Base-by-base conservation (phyloP, 495 filamentous ascomycete species). In the Penicillium malachiteum region DNA sequence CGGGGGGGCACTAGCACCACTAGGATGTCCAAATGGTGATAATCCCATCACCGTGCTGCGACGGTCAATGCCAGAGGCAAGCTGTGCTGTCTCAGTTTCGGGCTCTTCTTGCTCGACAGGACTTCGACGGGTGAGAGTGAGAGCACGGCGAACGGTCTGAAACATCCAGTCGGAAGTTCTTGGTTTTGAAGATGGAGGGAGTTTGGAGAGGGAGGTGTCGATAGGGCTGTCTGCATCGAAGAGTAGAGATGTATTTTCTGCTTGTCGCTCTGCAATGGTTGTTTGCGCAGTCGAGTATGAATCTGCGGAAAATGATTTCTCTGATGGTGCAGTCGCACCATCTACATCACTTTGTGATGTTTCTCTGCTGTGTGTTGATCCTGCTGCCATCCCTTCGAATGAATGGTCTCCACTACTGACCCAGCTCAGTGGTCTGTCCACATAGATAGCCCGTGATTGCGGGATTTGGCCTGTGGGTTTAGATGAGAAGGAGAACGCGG, bases 211-310 rank as follows among this genome's bases (percentile, higher is more conserved):
- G 52, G 71, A 51, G 47, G 68, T 49, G 59, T 68, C 44, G 55
- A 16, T 30, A 44, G 57, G 44, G 38, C 55, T 44, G 50, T 18
- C 26, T 12, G 58, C 55, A 8, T 62, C 63, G 31, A 53, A 58
- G 38, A 93, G 79, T 30, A 92, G 71, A 2, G 69, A 69, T 34
- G 88, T 85, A 0, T 83, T 86, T 64, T 93, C 87, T 8, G 80
- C 78, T 58, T 87, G 87, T 10, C 86, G 74, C 14, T 80, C 76
- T 1, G 77, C 73, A 55, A 89, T 82, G 16, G 78, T 80, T 13
- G 83, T 83, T 14, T 78, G 77, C 7, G 87, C 88, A 0, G 89
- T 91, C 37, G 79, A 83, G 65, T 86, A 91, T 46, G 81, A 87
- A 21, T 84, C 84, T n/a, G 81, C 64, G 38, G 75, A 73, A 11